phyloP scores from a whole-genome alignment of 352 stramenopile species.

The Phytophthora multivora region DNA sequence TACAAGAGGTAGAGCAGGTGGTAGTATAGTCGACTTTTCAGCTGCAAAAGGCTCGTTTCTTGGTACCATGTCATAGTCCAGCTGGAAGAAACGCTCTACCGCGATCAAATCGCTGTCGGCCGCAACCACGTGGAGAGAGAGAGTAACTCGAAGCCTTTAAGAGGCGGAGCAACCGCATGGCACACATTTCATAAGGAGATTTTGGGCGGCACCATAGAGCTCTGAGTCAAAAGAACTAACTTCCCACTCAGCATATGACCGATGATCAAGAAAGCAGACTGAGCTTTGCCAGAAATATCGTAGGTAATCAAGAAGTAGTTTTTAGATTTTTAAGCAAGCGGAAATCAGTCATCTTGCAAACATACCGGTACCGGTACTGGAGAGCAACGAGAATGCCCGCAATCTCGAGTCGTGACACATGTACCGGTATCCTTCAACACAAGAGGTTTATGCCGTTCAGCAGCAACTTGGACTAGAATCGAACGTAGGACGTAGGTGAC shows the following conservation, averaged over 20 bases:
- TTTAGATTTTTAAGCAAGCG: too few relatives aligned
- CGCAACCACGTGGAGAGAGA: neutral
- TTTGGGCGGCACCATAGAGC: neutral
- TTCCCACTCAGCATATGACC: slow-evolving; percentile 13
- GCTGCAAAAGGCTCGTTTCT: neutral
- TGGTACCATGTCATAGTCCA: slow-evolving; percentile 18
- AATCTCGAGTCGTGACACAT: too few relatives aligned
- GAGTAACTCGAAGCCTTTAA: neutral
- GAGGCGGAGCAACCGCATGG: neutral
- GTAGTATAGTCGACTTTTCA: too few relatives aligned
- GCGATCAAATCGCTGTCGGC: neutral
- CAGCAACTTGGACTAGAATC: neutral
- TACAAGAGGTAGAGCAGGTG: slow-evolving; percentile 3
- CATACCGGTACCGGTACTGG: too few relatives aligned
- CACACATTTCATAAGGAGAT: too few relatives aligned
- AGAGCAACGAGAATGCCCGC: too few relatives aligned
- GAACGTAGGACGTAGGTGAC: neutral
- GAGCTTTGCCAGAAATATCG: slow-evolving; percentile 10
- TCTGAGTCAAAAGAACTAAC: neutral
- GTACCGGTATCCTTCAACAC: too few relatives aligned
- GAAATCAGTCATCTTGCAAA: too few relatives aligned
- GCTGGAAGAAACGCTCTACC: slow-evolving; percentile 15
- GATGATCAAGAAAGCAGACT: slow-evolving; percentile 7
- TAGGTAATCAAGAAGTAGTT: too few relatives aligned
- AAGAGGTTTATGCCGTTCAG: too few relatives aligned